These are phyloP conservation scores for Nothomitra cinnamomea DNA, from an alignment of 2,329 filamentous ascomycete species.

Conservation along the genomic window DNA sequence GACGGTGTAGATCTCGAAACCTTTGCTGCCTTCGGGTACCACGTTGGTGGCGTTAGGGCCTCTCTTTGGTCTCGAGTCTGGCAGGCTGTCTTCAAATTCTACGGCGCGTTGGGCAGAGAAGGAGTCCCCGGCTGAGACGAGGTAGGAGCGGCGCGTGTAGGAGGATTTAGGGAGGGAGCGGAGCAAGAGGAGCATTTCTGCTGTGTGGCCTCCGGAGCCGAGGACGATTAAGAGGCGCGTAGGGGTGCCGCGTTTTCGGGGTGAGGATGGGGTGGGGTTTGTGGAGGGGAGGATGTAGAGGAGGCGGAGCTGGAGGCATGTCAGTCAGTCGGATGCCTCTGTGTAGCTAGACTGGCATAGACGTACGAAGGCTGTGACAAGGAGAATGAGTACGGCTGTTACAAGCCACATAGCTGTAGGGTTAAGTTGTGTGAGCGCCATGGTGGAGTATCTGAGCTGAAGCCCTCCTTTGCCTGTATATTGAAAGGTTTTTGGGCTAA, in stretches of 20 bases:
- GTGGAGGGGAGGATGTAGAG: conserved; percentile 11
- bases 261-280: background rate
- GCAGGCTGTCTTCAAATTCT: conserved; percentile 40
- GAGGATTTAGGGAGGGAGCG: conserved; percentile 33
- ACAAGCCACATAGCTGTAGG: background rate
- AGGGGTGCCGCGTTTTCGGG: conserved; percentile 17
- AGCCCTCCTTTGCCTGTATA: background rate
- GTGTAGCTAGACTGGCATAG: background rate
- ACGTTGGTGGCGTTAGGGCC: conserved; percentile 3
- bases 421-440: background rate
- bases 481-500: background rate
- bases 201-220: conserved; percentile 84
- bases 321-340: background rate
- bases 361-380: conserved; percentile 7
- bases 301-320: conserved; percentile 11
- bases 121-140: conserved; percentile 59
- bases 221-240: conserved; percentile 64
- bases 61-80: conserved; percentile 16
- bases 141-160: conserved; percentile 58
- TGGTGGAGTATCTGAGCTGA: background rate
- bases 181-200: conserved; percentile 84
- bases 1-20: conserved; percentile 49
- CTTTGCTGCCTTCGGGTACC: conserved; percentile 17
- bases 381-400: background rate
- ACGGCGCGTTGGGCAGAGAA: conserved; percentile 47